These are phyloP conservation scores for Chlorella sp. DNA, from an alignment of 139 green algal genomes.

Conservation along the genomic window DNA sequence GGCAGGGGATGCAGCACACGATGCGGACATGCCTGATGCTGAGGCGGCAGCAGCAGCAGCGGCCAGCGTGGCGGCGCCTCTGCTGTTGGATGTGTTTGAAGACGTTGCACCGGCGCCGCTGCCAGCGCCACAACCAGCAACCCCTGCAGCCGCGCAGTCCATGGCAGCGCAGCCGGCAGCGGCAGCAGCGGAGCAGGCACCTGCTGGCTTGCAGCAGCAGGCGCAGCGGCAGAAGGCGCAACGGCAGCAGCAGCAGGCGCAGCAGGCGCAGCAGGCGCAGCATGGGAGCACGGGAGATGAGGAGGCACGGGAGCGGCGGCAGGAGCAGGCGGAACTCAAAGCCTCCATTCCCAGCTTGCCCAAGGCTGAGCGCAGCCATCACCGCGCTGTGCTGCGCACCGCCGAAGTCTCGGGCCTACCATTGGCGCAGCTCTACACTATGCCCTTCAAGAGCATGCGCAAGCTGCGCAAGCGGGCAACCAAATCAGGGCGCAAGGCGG, in stretches of 20 bases:
- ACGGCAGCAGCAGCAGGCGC: neutral
- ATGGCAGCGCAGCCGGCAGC: neutral
- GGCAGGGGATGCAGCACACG: neutral
- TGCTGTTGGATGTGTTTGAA: conserved; percentile 37
- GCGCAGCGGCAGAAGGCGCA: neutral
- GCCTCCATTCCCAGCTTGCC: no score
- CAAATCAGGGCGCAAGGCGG: no score
- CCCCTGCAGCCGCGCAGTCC: neutral
- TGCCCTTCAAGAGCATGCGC: neutral
- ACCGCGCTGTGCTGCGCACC: no score
- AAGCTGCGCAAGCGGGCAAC: neutral
- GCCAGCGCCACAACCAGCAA: neutral
- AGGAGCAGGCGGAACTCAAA: neutral
- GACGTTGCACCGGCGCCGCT: conserved; percentile 13
- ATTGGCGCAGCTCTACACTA: neutral
- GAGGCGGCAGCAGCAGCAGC: neutral
- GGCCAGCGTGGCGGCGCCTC: no score
- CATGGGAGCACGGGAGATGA: no score
- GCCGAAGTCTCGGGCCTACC: neutral
- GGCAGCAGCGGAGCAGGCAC: neutral
- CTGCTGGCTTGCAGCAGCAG: neutral
- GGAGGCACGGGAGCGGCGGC: neutral
- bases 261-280: neutral
- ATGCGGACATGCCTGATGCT: neutral
- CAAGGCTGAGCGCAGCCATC: no score